phyloP scores from a whole-genome alignment of 495 filamentous ascomycete species.

The Copromyces sp. region DNA sequence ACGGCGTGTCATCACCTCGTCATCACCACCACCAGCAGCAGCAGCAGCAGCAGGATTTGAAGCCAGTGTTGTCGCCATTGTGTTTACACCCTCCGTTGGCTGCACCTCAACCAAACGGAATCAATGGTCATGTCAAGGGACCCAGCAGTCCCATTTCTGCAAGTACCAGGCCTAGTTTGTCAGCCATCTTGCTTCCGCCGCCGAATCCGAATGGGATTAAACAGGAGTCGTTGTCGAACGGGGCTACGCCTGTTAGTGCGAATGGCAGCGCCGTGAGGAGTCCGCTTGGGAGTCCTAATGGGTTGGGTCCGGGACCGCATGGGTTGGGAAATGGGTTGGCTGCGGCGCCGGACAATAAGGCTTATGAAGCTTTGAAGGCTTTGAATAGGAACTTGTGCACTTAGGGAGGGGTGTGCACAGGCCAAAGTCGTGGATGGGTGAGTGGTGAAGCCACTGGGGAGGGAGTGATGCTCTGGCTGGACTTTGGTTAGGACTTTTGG shows the following conservation, averaged over 20 bases:
- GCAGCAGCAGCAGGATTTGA: neutral
- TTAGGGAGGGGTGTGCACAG: neutral
- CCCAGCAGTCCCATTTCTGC: neutral
- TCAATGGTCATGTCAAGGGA: neutral
- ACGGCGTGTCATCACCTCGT: neutral
- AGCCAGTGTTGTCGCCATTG: neutral
- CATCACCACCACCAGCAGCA: neutral
- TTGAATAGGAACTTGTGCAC: neutral
- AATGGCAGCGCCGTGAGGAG: neutral
- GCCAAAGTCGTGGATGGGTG: too few relatives aligned
- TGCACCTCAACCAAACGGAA: neutral
- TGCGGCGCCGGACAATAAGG: neutral
- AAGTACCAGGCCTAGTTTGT: neutral
- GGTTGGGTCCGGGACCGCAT: neutral
- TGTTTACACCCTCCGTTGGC: neutral
- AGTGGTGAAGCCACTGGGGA: neutral
- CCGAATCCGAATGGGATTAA: neutral
- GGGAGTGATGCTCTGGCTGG: too few relatives aligned
- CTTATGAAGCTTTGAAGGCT: neutral
- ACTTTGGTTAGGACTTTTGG: too few relatives aligned
- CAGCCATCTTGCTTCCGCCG: neutral
- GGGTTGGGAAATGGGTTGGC: neutral
- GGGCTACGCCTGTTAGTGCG: neutral
- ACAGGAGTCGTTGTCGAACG: neutral
- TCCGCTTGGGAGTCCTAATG: neutral